Percentiles rank a stretch among this genome's conserved stretches.
These are phyloP conservation scores for Jasminum sambac DNA, from an alignment of 257 asterid species.

Conservation along the genomic window DNA sequence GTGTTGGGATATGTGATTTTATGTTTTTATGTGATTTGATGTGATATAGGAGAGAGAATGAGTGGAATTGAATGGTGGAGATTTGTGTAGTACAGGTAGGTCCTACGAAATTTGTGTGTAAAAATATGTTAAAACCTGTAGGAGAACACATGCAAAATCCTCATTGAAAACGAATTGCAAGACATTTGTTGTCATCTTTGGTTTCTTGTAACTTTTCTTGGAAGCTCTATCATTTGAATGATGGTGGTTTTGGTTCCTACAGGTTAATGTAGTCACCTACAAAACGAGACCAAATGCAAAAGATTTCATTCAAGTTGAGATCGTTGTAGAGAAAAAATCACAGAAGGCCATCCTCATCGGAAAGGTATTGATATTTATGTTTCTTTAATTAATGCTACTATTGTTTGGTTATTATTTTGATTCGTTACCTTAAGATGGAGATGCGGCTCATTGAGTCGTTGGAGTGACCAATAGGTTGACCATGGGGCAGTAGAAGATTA, in stretches of 20 bases:
- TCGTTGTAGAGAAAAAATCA: conserved; percentile 86
- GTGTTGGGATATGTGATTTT: too few species aligned
- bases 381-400: background rate
- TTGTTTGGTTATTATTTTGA: background rate
- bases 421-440: conserved; percentile 18
- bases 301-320: conserved; percentile 93
- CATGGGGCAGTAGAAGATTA: background rate
- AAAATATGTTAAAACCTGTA: too few species aligned
- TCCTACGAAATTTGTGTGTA: too few species aligned
- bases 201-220: background rate
- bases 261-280: conserved; percentile 86
- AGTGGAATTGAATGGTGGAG: too few species aligned
- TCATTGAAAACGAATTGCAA: too few species aligned
- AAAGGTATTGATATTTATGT: conserved; percentile 48
- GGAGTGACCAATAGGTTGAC: conserved; percentile 6
- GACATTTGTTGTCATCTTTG: background rate
- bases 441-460: background rate
- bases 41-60: too few species aligned
- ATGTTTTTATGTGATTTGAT: too few species aligned
- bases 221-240: background rate
- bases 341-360: conserved; percentile 94
- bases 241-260: conserved; percentile 18
- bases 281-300: conserved; percentile 83
- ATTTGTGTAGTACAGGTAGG: too few species aligned
- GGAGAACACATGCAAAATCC: too few species aligned